Base-by-base conservation (phyloP, 139 green algal species). In the Chlamydomonas schloesseri region DNA sequence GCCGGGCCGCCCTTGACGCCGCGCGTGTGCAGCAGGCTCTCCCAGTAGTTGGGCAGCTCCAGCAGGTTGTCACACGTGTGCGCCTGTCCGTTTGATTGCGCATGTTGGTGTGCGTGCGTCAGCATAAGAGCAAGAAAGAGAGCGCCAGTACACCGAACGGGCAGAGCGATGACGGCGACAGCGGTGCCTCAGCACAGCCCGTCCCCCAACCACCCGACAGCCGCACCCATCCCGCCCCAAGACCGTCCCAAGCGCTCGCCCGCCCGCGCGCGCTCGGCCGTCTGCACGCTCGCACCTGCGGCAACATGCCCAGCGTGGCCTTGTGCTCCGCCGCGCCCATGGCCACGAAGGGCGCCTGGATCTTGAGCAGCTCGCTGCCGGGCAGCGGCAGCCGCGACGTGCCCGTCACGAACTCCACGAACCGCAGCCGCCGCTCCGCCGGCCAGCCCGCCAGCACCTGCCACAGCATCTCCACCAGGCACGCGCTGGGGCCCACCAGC, bases 41-140 rank as follows among this genome's bases (percentile, higher is more conserved):
- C 89, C 91, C 90, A 94, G 83, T 96, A 96, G 89, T 96, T 92
- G 15, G 93, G 93, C 73, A 96, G 87, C 88, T 96, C 91, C 23
- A 96, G 82, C 62, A 92, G 84, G 88, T 96, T 95, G 73, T 91
- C 86, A 73, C 92, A 95, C 6, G 92, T 95, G 90, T 93, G 89
- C 0, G 90, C 87, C 87, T 93, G 90, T 2, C 23, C 42, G 42
- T 50, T 50, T 50, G 42, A 50, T 13, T 50, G 33, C 21, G 34
- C 29, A 24, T 8, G 28, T 33, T n/a, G n/a, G n/a, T n/a, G n/a
- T n/a, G n/a, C n/a, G n/a, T n/a, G n/a, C n/a, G n/a, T n/a, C n/a
- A n/a, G n/a, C n/a, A n/a, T n/a, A n/a, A n/a, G n/a, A n/a, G n/a
- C n/a, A n/a, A n/a, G n/a, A n/a, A n/a, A n/a, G n/a, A n/a, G n/a